Evolutionary conservation across 169 alveolate genomes (phyloP), one percentile per base, ranked within the genome.

Genomic region (Ichthyophthirius multifiliis): DNA sequence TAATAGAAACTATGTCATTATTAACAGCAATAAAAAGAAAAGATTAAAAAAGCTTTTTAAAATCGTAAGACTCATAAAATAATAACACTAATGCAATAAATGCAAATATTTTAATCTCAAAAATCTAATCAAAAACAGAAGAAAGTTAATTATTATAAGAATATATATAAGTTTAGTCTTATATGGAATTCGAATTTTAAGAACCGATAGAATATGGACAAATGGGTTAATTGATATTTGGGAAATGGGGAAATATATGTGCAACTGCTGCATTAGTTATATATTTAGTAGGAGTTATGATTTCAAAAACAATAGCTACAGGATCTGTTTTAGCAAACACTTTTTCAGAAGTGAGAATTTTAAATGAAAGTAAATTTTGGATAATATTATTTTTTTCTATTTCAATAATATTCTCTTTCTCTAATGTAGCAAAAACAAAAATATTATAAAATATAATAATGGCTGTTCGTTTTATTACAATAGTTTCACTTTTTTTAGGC

Each of bases 1-100:
- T 67, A 5, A 39, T 67, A 35, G 77, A 67, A 20, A 37, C 43
- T 35, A 67, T 67, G 77, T 55, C 71, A 10, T n/a, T n/a, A n/a
- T n/a, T n/a, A n/a, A n/a, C n/a, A n/a, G n/a, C n/a, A n/a, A n/a
- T n/a, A n/a, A n/a, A n/a, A n/a, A n/a, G n/a, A n/a, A n/a, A 45
- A 27, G 6, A 45, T n/a, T 45, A 6, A 5, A 6, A 45, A 45
- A n/a, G 63, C 63, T 13, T 45, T 45, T 5, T 6, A n/a, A 27
- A n/a, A 45, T 9, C 7, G n/a, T 41, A 9, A 41, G 12, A 41
- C 7, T 9, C 7, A 9, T 7, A 9, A 7, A 9, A n/a, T 45
- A n/a, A 13, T 45, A n/a, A 27, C 63, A 45, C 32, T 13, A 13
- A 45, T n/a, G 23, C 18, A 6, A 27, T n/a, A 67, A 37, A 35